Conservation (phyloP, 805 yeast species). For the Schwanniomyces polymorphus region DNA sequence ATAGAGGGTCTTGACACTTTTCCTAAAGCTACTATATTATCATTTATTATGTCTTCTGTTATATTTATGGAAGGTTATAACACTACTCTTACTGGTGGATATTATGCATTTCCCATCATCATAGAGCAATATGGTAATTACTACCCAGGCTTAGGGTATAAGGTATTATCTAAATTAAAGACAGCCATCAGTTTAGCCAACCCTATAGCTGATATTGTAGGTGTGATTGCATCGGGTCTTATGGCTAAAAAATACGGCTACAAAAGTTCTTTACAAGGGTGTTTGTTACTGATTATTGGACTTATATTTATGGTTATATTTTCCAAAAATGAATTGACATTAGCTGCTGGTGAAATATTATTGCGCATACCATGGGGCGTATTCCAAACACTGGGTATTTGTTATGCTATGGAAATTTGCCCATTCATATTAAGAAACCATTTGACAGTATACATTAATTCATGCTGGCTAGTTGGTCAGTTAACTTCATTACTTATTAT, state of each 20-base stretch:
- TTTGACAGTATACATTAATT: slow-evolving; percentile 37
- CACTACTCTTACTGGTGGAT: slow-evolving; percentile 34
- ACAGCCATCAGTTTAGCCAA: slow-evolving; percentile 26
- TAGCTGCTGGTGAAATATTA: slow-evolving; percentile 43
- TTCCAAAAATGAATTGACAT: slow-evolving; percentile 34
- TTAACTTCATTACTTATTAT: slow-evolving; percentile 42
- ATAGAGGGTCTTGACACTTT: neutral
- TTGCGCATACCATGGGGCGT: slow-evolving; percentile 47
- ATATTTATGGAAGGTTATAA: slow-evolving; percentile 46
- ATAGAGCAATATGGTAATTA: slow-evolving; percentile 31
- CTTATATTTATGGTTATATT: slow-evolving; percentile 42
- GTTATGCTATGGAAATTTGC: slow-evolving; percentile 46
- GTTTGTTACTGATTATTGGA: slow-evolving; percentile 20
- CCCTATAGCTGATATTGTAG: slow-evolving; percentile 42
- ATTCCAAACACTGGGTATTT: slow-evolving; percentile 34
- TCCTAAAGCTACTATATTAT: neutral
- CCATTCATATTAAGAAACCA: slow-evolving; percentile 42
- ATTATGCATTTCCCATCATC: slow-evolving; percentile 37
- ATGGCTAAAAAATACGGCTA: slow-evolving; percentile 46
- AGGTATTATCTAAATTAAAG: slow-evolving; percentile 38
- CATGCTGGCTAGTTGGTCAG: slow-evolving; percentile 41
- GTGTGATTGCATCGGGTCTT: slow-evolving; percentile 42
- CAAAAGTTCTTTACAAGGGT: slow-evolving; percentile 31
- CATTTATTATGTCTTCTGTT: slow-evolving; percentile 18
- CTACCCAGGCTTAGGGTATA: slow-evolving; percentile 22